Conservation (phyloP, 768 basidiomycete species). For the Leccinum pellstonianum region DNA sequence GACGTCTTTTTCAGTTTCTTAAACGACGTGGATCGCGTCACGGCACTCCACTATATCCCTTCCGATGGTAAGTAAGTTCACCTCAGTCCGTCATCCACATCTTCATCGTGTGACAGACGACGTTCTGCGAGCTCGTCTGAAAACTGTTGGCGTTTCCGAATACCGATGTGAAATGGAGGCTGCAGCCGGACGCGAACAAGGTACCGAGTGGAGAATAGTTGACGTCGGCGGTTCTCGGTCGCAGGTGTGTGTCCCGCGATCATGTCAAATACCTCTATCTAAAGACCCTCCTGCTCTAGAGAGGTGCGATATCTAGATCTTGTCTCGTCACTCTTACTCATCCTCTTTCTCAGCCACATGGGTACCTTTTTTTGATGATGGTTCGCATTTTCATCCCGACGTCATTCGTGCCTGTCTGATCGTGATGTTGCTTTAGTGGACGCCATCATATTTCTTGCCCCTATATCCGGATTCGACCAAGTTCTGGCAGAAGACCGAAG, state of each 20-base stretch:
- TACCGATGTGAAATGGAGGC: constrained; percentile 82
- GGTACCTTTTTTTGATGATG: constrained; percentile 57
- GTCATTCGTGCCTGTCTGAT: background rate
- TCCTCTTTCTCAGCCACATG: constrained; percentile 39
- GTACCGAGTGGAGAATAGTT: constrained; percentile 55
- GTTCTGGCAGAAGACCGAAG: constrained; percentile 49
- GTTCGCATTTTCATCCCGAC: constrained; percentile 23
- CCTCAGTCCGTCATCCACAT: background rate
- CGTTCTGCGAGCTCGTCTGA: constrained; percentile 50
- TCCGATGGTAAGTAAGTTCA: constrained; percentile 39
- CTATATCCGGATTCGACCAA: constrained; percentile 58
- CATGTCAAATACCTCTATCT: background rate
- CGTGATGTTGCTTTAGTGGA: constrained; percentile 25
- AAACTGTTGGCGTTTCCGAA: constrained; percentile 75
- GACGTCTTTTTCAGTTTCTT: constrained; percentile 38
- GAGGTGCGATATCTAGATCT: constrained; percentile 29
- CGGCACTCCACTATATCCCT: constrained; percentile 43
- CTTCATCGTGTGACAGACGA: constrained; percentile 39
- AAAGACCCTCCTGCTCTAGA: constrained; percentile 24
- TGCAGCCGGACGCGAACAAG: constrained; percentile 46
- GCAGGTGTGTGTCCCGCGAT: constrained; percentile 38
- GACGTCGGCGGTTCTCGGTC: constrained; percentile 54
- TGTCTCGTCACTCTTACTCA: constrained; percentile 10
- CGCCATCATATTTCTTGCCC: constrained; percentile 60
- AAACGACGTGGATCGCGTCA: constrained; percentile 50